These are phyloP conservation scores for Rhododendron williamsianum DNA, from an alignment of 148 eudicot species.

Conservation along the genomic window DNA sequence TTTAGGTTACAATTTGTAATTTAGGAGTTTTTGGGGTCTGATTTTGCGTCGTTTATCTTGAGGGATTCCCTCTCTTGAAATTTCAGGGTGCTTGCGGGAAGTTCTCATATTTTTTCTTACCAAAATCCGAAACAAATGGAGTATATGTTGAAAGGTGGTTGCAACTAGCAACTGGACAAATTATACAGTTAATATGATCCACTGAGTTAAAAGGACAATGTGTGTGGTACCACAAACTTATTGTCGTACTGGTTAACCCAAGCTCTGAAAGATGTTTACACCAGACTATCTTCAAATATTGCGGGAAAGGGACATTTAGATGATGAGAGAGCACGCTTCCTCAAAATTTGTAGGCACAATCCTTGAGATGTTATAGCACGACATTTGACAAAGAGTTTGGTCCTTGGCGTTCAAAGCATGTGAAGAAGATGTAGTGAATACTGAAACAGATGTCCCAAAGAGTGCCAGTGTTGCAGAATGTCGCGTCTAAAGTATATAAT, in stretches of 20 bases:
- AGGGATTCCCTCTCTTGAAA: background rate
- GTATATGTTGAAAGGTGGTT: background rate
- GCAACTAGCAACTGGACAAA: background rate
- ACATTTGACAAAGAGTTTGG: background rate
- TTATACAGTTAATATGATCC: background rate
- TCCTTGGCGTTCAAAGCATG: slow-evolving; percentile 1
- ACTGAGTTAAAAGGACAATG: background rate
- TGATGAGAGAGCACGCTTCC: background rate
- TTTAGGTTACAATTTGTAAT: background rate
- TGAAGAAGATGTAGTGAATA: background rate
- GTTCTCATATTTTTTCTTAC: background rate
- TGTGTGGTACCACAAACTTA: background rate
- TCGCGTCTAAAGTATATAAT: background rate
- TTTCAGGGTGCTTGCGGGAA: no score
- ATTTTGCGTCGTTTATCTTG: background rate
- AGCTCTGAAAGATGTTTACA: background rate
- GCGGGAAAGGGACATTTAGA: background rate
- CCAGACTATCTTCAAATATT: background rate
- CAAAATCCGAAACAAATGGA: no score
- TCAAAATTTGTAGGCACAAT: background rate
- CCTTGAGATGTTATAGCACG: background rate
- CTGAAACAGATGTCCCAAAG: background rate
- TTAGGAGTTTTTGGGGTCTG: background rate
- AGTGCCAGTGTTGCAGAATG: background rate
- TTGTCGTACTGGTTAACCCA: background rate